phyloP scores from a whole-genome alignment of 352 stramenopile genomes.

The Phytophthora pini region DNA sequence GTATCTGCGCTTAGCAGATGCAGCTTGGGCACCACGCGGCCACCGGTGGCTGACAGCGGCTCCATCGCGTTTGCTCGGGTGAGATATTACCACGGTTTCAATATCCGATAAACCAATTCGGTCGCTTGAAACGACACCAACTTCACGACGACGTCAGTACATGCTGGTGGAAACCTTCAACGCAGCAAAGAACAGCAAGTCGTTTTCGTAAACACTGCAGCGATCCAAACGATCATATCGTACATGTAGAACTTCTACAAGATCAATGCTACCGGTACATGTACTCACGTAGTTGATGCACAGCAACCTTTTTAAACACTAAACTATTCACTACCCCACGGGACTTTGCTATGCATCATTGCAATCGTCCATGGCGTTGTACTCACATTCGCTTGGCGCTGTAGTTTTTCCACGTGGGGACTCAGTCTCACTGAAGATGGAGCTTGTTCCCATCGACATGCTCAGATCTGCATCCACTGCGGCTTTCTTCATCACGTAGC shows the following conservation, averaged over 20 bases:
- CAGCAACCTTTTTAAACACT: no score
- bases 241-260: no score
- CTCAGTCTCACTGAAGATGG: slow-evolving; percentile 15
- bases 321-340: no score
- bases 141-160: background rate
- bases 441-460: slow-evolving; percentile 22
- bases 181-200: background rate
- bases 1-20: slow-evolving; percentile 20
- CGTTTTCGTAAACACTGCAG: no score
- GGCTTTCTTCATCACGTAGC: slow-evolving; percentile 17
- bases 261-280: no score
- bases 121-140: slow-evolving; percentile 8
- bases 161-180: background rate
- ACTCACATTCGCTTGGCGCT: slow-evolving; percentile 7
- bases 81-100: slow-evolving; percentile 17
- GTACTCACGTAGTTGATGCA: no score
- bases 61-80: slow-evolving; percentile 22
- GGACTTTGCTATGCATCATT: background rate
- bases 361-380: slow-evolving; percentile 10
- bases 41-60: slow-evolving; percentile 24
- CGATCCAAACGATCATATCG: background rate
- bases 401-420: background rate
- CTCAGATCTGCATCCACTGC: background rate
- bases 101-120: slow-evolving; percentile 5
- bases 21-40: slow-evolving; percentile 34